Evolutionary conservation across 805 yeast genomes (phyloP), one percentile per base, ranked within the genome.

Genomic region (Candida pseudoglaebosa): DNA sequence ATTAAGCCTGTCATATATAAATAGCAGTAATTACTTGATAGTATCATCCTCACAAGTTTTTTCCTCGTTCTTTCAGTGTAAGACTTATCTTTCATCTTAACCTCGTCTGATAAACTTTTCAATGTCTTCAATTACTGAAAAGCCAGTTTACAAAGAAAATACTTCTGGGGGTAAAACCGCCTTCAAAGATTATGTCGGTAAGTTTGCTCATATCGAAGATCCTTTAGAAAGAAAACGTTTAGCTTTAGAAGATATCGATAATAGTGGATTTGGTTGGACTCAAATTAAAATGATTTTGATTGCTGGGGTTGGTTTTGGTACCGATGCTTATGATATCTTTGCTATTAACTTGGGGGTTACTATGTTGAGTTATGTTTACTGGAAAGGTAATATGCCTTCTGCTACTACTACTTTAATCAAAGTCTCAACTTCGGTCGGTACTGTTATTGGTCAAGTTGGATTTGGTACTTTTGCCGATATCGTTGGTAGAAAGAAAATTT

Each of bases 231-330:
- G 95, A 75, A 79, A 91, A 75, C 77, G 90, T 71, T 67, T 84
- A 56, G 95, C 95, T 31, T 69, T 85, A 57, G 88, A 84, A 61
- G 84, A 84, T 57, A 85, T 85, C 47, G 95, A 85, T 63, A 80
- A 82, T 49, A 85, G 88, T 39, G 62, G 71, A 1, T 85, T 85
- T 50, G 86, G 90, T 42, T 82, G 89, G 93, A 82, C 84, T 55
- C 93, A 85, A 54, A 63, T 84, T 38, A 78, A 87, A 65, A 84
- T 88, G 71, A 84, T 86, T 53, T 59, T 77, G 62, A 88, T 86
- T 58, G 95, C 95, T 65, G 70, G 96, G 72, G 93, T 88, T 48
- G 96, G 96, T 61, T 88, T 88, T 78, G 62, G 89, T 65, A 88
- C 95, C 20, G 96, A 88, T 67, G 79, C 96, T 40, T 88, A 89